Conservation (phyloP, 148 eudicot species). For the Rhododendron simsii region DNA sequence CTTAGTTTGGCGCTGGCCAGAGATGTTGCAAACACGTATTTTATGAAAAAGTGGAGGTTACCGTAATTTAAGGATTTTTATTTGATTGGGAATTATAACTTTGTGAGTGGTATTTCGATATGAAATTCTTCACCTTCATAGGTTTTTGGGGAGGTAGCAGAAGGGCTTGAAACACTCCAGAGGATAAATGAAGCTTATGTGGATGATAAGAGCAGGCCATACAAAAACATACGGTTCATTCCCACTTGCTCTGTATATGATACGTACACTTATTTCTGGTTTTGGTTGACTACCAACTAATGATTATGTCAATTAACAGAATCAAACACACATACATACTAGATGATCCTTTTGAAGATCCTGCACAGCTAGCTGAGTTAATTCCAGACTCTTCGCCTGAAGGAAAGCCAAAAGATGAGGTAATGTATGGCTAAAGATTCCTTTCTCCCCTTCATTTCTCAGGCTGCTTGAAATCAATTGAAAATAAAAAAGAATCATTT, state of each 20-base stretch:
- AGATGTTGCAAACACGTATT: background rate
- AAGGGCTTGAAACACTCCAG: slow-evolving; percentile 70
- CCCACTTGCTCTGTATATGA: background rate
- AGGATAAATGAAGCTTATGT: slow-evolving; percentile 93
- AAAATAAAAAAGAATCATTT: background rate
- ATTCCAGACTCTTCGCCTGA: slow-evolving; percentile 93
- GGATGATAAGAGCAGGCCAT: slow-evolving; percentile 79
- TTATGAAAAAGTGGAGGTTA: background rate
- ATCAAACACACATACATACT: slow-evolving; percentile 89
- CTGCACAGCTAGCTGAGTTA: slow-evolving; percentile 55
- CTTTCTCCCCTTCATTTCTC: background rate
- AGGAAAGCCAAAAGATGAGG: slow-evolving; percentile 95
- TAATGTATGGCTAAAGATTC: slow-evolving; percentile 13
- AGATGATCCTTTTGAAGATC: slow-evolving; percentile 96
- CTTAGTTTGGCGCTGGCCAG: background rate
- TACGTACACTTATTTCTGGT: background rate
- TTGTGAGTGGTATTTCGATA: background rate
- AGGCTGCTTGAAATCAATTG: background rate
- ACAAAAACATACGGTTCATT: slow-evolving; percentile 73
- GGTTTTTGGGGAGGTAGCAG: slow-evolving; percentile 97
- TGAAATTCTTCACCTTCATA: slow-evolving; percentile 12
- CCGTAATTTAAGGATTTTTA: background rate
- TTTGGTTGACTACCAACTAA: slow-evolving; percentile 7
- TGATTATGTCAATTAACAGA: slow-evolving; percentile 31
- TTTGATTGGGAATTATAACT: background rate